A percentile compares a stretch with the other conserved stretches of the same genome.
Evolutionary conservation across 371 early-diverging fungal species (phyloP).

Genomic region (Mortierella sp.): DNA sequence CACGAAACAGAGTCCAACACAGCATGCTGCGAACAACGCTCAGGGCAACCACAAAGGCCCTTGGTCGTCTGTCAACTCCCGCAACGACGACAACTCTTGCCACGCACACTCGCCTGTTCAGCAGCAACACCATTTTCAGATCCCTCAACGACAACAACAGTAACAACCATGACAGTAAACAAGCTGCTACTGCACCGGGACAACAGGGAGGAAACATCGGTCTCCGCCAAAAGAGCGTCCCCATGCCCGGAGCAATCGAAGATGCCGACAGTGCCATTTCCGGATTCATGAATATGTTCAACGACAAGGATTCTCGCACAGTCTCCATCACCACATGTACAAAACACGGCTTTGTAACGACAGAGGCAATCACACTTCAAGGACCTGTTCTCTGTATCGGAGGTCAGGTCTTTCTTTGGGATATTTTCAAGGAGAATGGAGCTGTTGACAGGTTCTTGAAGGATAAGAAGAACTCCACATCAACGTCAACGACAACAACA

Average conservation of each 20-base stretch:
- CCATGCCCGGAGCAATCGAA: slow-evolving; percentile 40
- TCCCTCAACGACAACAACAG: not conserved
- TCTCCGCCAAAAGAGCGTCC: slow-evolving; percentile 49
- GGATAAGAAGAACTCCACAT: not conserved
- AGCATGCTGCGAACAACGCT: slow-evolving; percentile 24
- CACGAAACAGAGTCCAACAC: not conserved
- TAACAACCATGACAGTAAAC: slow-evolving; percentile 15
- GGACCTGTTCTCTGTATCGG: slow-evolving; percentile 58
- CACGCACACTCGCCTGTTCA: not conserved
- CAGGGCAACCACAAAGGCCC: slow-evolving; percentile 5
- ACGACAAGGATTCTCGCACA: slow-evolving; percentile 44
- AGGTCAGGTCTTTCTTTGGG: slow-evolving; percentile 57
- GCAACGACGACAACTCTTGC: not conserved
- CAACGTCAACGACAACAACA: slow-evolving; percentile 10
- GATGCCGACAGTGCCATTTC: slow-evolving; percentile 57
- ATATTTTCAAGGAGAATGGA: slow-evolving; percentile 45
- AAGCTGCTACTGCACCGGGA: not conserved
- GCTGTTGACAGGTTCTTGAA: slow-evolving; percentile 32
- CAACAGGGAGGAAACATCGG: slow-evolving; percentile 11
- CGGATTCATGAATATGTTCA: slow-evolving; percentile 59
- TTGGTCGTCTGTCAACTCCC: not conserved
- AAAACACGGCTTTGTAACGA: slow-evolving; percentile 58
- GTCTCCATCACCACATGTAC: slow-evolving; percentile 52
- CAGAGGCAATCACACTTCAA: slow-evolving; percentile 51
- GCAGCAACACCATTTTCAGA: not conserved